Percentiles rank a stretch among this genome's conserved stretches.
Conservation (phyloP, 1,139 yeast species). For the Saccharomyces hybrid region DNA sequence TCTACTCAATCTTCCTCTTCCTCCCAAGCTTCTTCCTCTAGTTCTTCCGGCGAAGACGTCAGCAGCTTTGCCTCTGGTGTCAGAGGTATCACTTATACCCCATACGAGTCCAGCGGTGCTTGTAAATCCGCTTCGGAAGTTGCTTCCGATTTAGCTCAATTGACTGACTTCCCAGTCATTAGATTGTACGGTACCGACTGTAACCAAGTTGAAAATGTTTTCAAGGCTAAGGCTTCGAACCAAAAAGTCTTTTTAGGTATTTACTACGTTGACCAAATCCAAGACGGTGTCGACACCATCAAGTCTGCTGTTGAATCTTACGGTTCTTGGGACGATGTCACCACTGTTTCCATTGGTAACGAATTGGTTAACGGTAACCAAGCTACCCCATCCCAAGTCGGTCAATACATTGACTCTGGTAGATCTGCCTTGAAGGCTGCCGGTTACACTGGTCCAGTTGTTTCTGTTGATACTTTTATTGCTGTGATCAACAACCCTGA, state of each 20-base stretch:
- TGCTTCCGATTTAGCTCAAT: constrained; percentile 48
- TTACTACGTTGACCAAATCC: constrained; percentile 48
- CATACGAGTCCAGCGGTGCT: constrained; percentile 61
- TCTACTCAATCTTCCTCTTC: constrained; percentile 25
- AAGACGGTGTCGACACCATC: constrained; percentile 45
- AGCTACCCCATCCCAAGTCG: constrained; percentile 53
- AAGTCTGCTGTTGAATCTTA: constrained; percentile 46
- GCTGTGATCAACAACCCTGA: constrained; percentile 67
- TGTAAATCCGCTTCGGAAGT: constrained; percentile 62
- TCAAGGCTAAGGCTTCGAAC: constrained; percentile 48
- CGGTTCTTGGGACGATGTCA: constrained; percentile 63
- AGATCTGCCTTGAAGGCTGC: constrained; percentile 54
- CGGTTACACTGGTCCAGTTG: constrained; percentile 63
- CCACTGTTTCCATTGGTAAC: constrained; percentile 74
- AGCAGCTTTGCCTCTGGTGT: constrained; percentile 34
- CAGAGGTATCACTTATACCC: constrained; percentile 75
- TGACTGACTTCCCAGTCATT: constrained; percentile 50
- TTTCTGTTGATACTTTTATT: constrained; percentile 71
- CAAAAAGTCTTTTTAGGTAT: constrained; percentile 73
- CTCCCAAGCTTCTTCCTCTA: constrained; percentile 14
- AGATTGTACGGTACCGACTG: constrained; percentile 85
- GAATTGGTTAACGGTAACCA: constrained; percentile 66
- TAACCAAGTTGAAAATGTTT: constrained; percentile 62
- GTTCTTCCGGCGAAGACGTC: constrained; percentile 25
- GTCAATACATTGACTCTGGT: constrained; percentile 47